phyloP scores from a whole-genome alignment of 192 early-diverging fungal species.

The Lobosporangium transversale region DNA sequence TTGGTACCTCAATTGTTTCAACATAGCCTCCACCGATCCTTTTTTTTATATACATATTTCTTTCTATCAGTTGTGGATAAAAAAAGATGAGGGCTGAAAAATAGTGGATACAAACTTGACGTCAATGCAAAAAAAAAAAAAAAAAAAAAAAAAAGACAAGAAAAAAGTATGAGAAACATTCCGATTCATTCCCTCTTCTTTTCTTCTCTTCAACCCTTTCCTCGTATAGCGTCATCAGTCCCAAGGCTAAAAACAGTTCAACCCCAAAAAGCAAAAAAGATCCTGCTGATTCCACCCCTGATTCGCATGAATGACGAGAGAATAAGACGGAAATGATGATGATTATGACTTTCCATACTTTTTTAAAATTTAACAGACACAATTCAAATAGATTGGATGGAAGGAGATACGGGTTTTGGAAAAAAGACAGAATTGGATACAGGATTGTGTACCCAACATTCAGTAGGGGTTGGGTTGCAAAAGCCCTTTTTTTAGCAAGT shows the following conservation, averaged over 20 bases:
- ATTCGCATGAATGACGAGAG: neutral
- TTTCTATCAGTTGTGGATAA: neutral
- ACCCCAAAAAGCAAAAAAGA: too few relatives aligned
- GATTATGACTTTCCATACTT: too few relatives aligned
- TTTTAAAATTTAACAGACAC: too few relatives aligned
- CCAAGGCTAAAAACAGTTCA: too few relatives aligned
- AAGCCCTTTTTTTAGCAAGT: too few relatives aligned
- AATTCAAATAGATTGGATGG: too few relatives aligned
- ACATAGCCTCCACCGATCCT: neutral
- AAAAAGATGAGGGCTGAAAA: neutral
- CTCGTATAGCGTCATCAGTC: too few relatives aligned
- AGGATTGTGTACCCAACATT: too few relatives aligned
- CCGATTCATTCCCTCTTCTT: conserved; percentile 2
- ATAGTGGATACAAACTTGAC: neutral
- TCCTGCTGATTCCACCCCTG: neutral
- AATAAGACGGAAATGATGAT: neutral
- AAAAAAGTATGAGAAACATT: neutral
- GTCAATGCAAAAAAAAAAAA: neutral
- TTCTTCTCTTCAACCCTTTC: neutral
- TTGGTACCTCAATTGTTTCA: too few relatives aligned
- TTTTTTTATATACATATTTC: neutral
- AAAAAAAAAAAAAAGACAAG: neutral
- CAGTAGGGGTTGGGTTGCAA: too few relatives aligned
- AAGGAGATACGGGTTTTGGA: too few relatives aligned
- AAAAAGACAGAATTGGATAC: too few relatives aligned